phyloP scores from a whole-genome alignment of 805 yeast genomes.

The Wickerhamiella nectarea region DNA sequence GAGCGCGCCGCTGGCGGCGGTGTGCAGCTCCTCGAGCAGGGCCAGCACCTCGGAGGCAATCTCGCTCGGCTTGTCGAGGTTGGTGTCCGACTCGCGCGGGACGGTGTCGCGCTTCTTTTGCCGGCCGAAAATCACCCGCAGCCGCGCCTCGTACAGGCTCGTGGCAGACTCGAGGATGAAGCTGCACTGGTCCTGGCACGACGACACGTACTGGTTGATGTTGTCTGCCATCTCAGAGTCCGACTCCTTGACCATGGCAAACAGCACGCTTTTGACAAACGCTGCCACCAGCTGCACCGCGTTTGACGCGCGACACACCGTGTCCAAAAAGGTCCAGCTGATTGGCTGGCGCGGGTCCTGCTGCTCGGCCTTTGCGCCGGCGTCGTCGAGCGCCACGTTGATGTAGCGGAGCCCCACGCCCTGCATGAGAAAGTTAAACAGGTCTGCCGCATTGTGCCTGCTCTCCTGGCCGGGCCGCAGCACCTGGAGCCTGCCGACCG shows the following conservation, averaged over 20 bases:
- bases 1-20: conserved; percentile 29
- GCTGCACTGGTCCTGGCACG: conserved; percentile 50
- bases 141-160: conserved; percentile 37
- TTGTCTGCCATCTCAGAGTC: conserved; percentile 46
- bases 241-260: conserved; percentile 56
- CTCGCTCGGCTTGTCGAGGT: conserved; percentile 36
- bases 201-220: conserved; percentile 38
- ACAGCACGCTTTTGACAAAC: conserved; percentile 56
- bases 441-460: conserved; percentile 47
- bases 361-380: conserved; percentile 29
- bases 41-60: conserved; percentile 52
- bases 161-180: conserved; percentile 47
- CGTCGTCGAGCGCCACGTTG: conserved; percentile 59
- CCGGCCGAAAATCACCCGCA: conserved; percentile 38
- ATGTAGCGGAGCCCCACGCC: conserved; percentile 65
- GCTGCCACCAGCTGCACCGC: conserved; percentile 54
- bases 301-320: conserved; percentile 42
- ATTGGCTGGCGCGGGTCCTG: conserved; percentile 24
- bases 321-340: conserved; percentile 35
- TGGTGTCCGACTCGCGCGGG: conserved; percentile 17
- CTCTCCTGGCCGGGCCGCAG: conserved; percentile 30
- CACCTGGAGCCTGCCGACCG: conserved; percentile 61
- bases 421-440: conserved; percentile 51
- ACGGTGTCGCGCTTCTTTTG: conserved; percentile 66
- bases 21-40: conserved; percentile 35